These are phyloP conservation scores for Fusarium austroafricanum DNA, from an alignment of 2,329 filamentous ascomycete species.

Conservation along the genomic window DNA sequence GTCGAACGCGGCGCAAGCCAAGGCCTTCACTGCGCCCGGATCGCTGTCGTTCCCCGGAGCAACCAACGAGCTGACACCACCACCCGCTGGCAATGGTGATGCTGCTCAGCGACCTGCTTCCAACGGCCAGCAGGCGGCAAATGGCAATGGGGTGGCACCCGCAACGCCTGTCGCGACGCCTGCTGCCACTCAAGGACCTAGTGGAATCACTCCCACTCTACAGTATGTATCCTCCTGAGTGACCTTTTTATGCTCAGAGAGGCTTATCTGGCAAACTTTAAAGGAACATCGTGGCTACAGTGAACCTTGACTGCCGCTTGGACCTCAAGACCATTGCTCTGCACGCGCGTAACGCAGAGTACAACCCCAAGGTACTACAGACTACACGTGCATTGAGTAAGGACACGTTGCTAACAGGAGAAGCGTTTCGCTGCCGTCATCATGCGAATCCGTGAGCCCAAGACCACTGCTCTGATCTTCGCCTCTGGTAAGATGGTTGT, in stretches of 20 bases:
- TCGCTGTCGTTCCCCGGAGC: constrained; percentile 93
- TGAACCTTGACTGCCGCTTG: constrained; percentile 96
- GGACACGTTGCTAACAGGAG: constrained; percentile 48
- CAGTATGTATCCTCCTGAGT: constrained; percentile 82
- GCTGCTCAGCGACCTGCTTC: constrained; percentile 49
- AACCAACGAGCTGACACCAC: constrained; percentile 79
- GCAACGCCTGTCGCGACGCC: constrained; percentile 93
- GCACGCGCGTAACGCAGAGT: constrained; percentile 97
- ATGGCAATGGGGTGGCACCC: constrained; percentile 85
- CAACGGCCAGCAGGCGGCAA: constrained; percentile 67
- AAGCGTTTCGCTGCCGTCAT: constrained; percentile 99
- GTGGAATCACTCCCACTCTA: constrained; percentile 91
- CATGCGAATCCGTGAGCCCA: constrained; percentile 99
- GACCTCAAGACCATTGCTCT: constrained; percentile 99
- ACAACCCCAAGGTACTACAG: constrained; percentile 90
- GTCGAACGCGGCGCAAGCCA: constrained; percentile 89
- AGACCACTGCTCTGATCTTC: constrained; percentile 98
- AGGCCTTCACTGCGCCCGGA: constrained; percentile 92
- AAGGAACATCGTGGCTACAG: constrained; percentile 99
- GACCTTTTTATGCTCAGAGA: constrained; percentile 54
- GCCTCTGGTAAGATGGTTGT: constrained; percentile 99
- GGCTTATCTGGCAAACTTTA: constrained; percentile 62
- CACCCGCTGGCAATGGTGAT: constrained; percentile 79
- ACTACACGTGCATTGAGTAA: constrained; percentile 26
- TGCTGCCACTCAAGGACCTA: constrained; percentile 82